Conservation (phyloP, 1,284 basidiomycete genomes). For the Pyrrhoderma lamaoense region DNA sequence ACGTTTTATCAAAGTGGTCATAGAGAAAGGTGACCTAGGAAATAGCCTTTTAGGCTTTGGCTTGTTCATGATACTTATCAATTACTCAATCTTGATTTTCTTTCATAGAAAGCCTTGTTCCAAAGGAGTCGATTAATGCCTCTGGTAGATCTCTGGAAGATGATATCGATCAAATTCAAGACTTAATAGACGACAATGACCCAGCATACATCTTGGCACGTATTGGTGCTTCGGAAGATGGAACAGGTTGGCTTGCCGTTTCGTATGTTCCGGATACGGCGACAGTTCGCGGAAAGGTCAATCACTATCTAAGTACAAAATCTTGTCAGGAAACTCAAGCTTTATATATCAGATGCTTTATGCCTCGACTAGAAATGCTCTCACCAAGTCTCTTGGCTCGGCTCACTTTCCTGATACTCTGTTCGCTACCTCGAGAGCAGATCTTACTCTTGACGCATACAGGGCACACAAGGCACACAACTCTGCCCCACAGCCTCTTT, state of each 20-base stretch:
- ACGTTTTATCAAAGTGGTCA: conserved; percentile 69
- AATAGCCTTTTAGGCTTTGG: conserved; percentile 20
- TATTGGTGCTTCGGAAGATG: conserved; percentile 43
- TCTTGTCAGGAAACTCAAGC: not conserved
- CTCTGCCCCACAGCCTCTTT: conserved; percentile 73
- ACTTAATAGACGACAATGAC: conserved; percentile 46
- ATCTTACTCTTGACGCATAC: conserved; percentile 62
- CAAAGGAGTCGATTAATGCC: conserved; percentile 40
- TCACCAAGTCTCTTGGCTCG: conserved; percentile 73
- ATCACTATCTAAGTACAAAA: not conserved
- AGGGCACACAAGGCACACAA: conserved; percentile 67
- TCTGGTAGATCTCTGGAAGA: conserved; percentile 44
- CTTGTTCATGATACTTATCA: conserved; percentile 11
- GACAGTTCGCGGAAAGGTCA: conserved; percentile 69
- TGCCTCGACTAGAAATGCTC: conserved; percentile 71
- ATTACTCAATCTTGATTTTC: conserved; percentile 15
- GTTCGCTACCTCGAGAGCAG: conserved; percentile 72
- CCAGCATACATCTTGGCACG: conserved; percentile 71
- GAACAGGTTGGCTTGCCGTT: conserved; percentile 59
- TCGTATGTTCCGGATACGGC: conserved; percentile 73
- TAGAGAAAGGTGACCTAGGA: conserved; percentile 50
- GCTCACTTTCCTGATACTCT: conserved; percentile 70
- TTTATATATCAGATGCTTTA: conserved; percentile 75
- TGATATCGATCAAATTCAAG: conserved; percentile 52
- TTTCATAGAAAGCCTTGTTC: conserved; percentile 55